Evolutionary conservation across 306 rosid genomes (phyloP), one percentile per base, ranked within the genome.

Genomic region (Rubus parviflorus): DNA sequence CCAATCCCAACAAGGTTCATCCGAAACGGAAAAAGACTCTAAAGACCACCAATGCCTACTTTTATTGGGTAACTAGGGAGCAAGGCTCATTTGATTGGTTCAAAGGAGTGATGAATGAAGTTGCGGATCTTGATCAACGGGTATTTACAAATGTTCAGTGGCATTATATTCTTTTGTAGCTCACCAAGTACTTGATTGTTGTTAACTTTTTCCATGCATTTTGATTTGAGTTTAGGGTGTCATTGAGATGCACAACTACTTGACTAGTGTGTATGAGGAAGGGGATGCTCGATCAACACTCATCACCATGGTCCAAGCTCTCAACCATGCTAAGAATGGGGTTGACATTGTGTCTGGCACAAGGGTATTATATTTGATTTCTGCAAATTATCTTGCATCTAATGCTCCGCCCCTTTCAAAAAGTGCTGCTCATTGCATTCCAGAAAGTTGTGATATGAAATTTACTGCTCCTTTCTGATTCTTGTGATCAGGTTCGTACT

Each of bases 81-180:
- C 99, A 96, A 80, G 99, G 99, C 47, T 96, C 99, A 52, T 96
- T 96, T 72, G 99, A 96, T 90, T 96, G 99, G 99, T 96, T 96
- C 83, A 96, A 96, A 87, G 99, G 98, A 74, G 98, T 96, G 57
- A 96, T 96, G 99, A 96, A 96, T 81, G 99, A 96, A 88, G 92
- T 96, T 70, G 97, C 98, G 23, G 96, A 91, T 67, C 90, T 85
- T 75, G 99, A 96, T 89, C 98, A 91, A 87, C 83, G 99, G 99
- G 99, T 87, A 85, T 15, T 73, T 73, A 11, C 37, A 22, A 53
- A 65, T 40, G n/a, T 63, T 54, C 47, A 5, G 5, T 64, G 75
- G 43, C 30, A 12, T 40, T 40, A 40, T 41, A 70, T 58, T 37
- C 35, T 46, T 79, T 79, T 54, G 63, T 74, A 30, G 16, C 15